Base-by-base conservation (phyloP, 2,329 filamentous ascomycete species). In the Pseudogymnoascus sp. region DNA sequence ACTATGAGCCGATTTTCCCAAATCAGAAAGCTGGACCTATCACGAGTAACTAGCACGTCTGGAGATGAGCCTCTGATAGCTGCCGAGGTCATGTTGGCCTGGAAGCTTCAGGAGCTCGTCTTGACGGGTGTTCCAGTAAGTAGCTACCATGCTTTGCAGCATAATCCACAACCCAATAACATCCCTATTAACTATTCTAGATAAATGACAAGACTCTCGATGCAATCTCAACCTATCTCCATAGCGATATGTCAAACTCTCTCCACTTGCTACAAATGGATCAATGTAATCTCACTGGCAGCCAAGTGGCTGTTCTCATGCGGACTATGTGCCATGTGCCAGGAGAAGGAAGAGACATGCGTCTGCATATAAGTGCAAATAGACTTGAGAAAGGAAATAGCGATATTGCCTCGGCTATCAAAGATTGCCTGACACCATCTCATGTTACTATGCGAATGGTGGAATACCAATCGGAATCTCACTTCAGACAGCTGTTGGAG, bases 1-100 rank as follows among this genome's bases (percentile, higher is more conserved):
- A 82, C 86, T 62, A 82, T 89, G 68, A 80, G 82, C 21, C 81
- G 84, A 59, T 88, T 89, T 72, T 79, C 79, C 34, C 83, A 82
- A 60, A 79, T 89, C 35, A 80, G 84, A 38, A 85, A 82, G 64
- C 75, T 89, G 59, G 82, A 88, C 64, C 72, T 89, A 2, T 86
- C 85, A 7, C 80, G 85, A 60, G 78, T 87, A 18, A 79, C 83
- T 7, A 78, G 82, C 60, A 85, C 83, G 0, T 83, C 83, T 5
- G 83, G 82, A 2, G 71, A 78, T 0, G 82, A 86, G 62, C 78
- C 85, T 9, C 73, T 89, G n/a, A 78, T 89, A 58, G 77, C 82
- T 10, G 77, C 84, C 7, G 84, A 88, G 65, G 85, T 83, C 3
- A 73, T 89, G 56, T 74, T 86, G 56, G 80, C 80, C 45, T 89